phyloP scores from a whole-genome alignment of 768 basidiomycete species.

The Rhizopogon sp. region DNA sequence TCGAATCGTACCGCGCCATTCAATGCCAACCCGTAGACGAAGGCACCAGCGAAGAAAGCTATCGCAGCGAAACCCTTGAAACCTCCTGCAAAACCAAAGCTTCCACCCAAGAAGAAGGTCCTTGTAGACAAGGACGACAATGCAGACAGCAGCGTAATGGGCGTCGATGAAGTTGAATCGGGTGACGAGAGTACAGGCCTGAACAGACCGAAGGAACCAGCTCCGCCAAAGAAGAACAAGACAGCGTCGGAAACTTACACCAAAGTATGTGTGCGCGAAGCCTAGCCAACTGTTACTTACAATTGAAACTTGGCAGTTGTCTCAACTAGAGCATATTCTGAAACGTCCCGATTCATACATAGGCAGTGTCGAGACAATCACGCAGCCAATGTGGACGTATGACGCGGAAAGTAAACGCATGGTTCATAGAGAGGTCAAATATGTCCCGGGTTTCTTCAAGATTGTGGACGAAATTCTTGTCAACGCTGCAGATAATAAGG shows the following conservation, averaged over 20 bases:
- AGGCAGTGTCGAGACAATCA: slow-evolving; percentile 88
- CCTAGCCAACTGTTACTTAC: background rate
- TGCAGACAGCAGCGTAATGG: slow-evolving; percentile 42
- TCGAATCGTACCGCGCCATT: slow-evolving; percentile 13
- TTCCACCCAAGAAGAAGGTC: slow-evolving; percentile 63
- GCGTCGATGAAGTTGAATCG: slow-evolving; percentile 35
- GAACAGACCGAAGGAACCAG: slow-evolving; percentile 15
- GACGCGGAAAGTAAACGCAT: slow-evolving; percentile 82
- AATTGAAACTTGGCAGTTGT: slow-evolving; percentile 49
- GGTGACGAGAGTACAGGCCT: slow-evolving; percentile 33
- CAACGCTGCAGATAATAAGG: slow-evolving; percentile 99
- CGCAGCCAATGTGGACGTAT: slow-evolving; percentile 90
- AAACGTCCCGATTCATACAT: slow-evolving; percentile 94
- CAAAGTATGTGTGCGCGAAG: slow-evolving; percentile 51
- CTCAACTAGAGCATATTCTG: slow-evolving; percentile 92
- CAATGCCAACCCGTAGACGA: slow-evolving; percentile 15
- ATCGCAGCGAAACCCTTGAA: slow-evolving; percentile 35
- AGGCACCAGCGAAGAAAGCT: slow-evolving; percentile 35
- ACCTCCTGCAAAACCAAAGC: slow-evolving; percentile 44
- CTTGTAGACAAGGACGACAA: slow-evolving; percentile 64
- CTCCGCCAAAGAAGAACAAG: slow-evolving; percentile 61
- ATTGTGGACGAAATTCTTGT: slow-evolving; percentile 99
- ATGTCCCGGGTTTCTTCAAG: slow-evolving; percentile 98
- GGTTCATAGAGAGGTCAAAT: slow-evolving; percentile 77
- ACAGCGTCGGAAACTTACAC: slow-evolving; percentile 87